phyloP scores from a whole-genome alignment of 805 yeast species.

The Zygotorulaspora florentina region DNA sequence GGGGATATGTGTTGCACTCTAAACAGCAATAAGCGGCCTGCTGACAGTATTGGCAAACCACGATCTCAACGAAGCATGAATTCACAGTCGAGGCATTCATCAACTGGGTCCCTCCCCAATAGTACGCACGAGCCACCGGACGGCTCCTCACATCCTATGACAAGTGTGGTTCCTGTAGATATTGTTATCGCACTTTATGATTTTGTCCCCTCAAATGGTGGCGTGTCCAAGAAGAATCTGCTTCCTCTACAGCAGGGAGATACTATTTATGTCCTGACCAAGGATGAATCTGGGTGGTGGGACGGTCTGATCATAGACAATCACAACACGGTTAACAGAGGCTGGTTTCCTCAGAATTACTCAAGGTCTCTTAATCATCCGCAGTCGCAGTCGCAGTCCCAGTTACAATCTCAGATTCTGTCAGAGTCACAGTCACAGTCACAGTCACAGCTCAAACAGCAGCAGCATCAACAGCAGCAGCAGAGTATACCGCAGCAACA shows the following conservation, averaged over 20 bases:
- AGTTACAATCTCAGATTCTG: not conserved
- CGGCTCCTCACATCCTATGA: constrained; percentile 3
- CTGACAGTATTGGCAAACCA: too few relatives aligned
- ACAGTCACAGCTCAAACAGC: constrained; percentile 17
- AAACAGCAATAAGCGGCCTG: too few relatives aligned
- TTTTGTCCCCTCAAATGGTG: constrained; percentile 10
- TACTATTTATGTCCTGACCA: constrained; percentile 61
- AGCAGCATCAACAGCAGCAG: not conserved
- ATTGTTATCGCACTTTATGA: constrained; percentile 24
- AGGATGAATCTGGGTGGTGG: constrained; percentile 77
- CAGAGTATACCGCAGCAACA: not conserved
- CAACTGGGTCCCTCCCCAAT: not conserved
- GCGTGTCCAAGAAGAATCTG: constrained; percentile 12
- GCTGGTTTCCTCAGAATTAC: constrained; percentile 81
- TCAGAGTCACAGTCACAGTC: not conserved
- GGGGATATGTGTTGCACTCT: too few relatives aligned
- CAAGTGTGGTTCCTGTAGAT: constrained; percentile 16
- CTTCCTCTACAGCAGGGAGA: constrained; percentile 49
- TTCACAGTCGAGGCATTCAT: not conserved
- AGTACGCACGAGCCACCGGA: not conserved
- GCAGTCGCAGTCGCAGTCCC: not conserved
- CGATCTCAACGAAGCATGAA: too few relatives aligned
- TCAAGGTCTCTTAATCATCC: constrained; percentile 13
- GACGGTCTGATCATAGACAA: constrained; percentile 55
- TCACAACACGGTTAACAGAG: constrained; percentile 48